Base-by-base conservation (phyloP, 768 basidiomycete species). In the Amylocystis lapponica region DNA sequence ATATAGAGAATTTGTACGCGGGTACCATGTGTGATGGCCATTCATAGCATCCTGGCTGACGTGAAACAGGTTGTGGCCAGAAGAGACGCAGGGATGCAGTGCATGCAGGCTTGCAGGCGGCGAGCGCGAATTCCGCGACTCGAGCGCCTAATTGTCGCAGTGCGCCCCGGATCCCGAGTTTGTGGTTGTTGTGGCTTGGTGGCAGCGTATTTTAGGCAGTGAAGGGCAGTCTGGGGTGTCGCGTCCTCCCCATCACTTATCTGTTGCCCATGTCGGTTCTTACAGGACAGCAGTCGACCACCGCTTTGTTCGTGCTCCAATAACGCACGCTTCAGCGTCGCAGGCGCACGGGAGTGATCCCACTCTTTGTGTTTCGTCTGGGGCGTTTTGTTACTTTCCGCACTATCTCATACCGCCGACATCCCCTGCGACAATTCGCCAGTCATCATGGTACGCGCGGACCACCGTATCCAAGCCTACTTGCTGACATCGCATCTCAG, bases 291-390 rank as follows among this genome's bases (percentile, higher is more conserved):
- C 26, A 50, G 26, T 34, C 46, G n/a, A 40, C 49, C 39, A 36
- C 43, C 39, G 49, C 39, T 30, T n/a, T 46, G 35, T 37, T 43
- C 43, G 49, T 48, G 60, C 66, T 53, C 58, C 71, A 77, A 71
- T 72, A 76, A 71, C 74, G 61, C 66, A 64, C 61, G 64, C 65
- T 65, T 67, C 19, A 60, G 57, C 67, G 72, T 77, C 72, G 74
- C 75, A 77, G 79, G 71, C 71, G 75, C 69, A 71, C 60, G 55
- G 53, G 63, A 45, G 47, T 49, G 52, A 39, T 36, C 34, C 14
- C 27, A 41, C 17, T 41, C 39, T 31, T n/a, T n/a, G n/a, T n/a
- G n/a, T n/a, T n/a, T 29, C 27, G 39, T 30, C 27, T 27, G 27
- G 27, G 17, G 26, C 27, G 39, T 27, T 40, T 5, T 20, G 13